Evolutionary conservation across 192 early-diverging fungal species (phyloP).

Genomic region (Lunasporangiospora selenospora): DNA sequence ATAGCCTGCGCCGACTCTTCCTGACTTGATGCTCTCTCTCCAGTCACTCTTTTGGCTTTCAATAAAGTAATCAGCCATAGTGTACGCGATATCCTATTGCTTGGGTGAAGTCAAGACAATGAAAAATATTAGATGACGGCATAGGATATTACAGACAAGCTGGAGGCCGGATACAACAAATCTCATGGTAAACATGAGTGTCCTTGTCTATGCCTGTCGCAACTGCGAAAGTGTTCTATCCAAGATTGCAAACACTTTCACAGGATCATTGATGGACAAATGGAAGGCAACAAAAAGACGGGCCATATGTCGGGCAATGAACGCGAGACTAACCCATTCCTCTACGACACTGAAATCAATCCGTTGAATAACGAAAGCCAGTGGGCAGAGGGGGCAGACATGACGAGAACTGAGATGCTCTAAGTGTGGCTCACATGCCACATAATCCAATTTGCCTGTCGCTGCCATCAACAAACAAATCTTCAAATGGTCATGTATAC

Average conservation of each 20-base stretch:
- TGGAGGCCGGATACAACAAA: slow-evolving; percentile 9
- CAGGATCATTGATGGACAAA: slow-evolving; percentile 24
- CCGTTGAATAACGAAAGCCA: slow-evolving; percentile 12
- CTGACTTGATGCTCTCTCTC: slow-evolving; percentile 12
- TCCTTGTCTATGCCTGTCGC: slow-evolving; percentile 13
- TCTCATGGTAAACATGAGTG: slow-evolving; percentile 13
- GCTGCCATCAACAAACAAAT: too few relatives aligned
- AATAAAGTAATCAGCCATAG: slow-evolving; percentile 9
- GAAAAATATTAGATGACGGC: slow-evolving; percentile 5
- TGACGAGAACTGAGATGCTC: not conserved
- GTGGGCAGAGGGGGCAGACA: slow-evolving; percentile 6
- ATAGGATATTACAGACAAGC: slow-evolving; percentile 3
- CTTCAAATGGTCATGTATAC: too few relatives aligned
- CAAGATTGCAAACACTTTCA: slow-evolving; percentile 7
- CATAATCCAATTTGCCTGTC: too few relatives aligned
- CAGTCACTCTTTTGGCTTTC: slow-evolving; percentile 5
- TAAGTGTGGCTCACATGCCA: too few relatives aligned
- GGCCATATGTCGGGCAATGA: slow-evolving; percentile 3
- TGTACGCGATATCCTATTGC: slow-evolving; percentile 17
- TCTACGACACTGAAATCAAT: slow-evolving; percentile 8
- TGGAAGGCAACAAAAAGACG: not conserved
- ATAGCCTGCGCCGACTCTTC: slow-evolving; percentile 20
- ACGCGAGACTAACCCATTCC: slow-evolving; percentile 9
- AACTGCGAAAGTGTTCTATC: slow-evolving; percentile 8
- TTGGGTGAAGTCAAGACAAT: slow-evolving; percentile 10